Evolutionary conservation across 129 eudicot species (phyloP).

Genomic region (Artemisia annua): DNA sequence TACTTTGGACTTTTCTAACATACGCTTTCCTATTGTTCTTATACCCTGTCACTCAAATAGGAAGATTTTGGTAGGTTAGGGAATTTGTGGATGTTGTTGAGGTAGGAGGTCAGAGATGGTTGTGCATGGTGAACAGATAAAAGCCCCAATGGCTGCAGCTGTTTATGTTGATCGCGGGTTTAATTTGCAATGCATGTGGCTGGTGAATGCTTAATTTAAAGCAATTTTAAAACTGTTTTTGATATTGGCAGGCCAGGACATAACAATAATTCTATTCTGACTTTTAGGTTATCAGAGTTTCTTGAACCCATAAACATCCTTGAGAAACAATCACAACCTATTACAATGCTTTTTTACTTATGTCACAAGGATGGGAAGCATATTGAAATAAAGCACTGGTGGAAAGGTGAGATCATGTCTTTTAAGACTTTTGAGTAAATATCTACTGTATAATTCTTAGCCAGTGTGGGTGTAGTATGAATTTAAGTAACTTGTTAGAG

Average conservation of each 20-base stretch:
- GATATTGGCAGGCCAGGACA: not conserved
- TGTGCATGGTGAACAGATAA: conserved; percentile 66
- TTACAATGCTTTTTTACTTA: conserved; percentile 54
- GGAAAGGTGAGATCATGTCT: too few species aligned
- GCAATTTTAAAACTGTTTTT: not conserved
- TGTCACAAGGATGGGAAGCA: conserved; percentile 68
- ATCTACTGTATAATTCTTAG: too few species aligned
- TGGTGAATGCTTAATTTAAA: conserved; percentile 31
- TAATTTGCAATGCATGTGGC: conserved; percentile 49
- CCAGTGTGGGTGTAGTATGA: too few species aligned
- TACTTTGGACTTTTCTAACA: too few species aligned
- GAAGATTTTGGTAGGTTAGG: conserved; percentile 37
- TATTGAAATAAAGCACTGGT: too few species aligned
- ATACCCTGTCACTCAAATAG: not conserved
- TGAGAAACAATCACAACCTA: conserved; percentile 69
- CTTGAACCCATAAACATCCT: conserved; percentile 63
- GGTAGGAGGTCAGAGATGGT: conserved; percentile 46
- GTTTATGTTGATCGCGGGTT: conserved; percentile 58
- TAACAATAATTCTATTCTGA: not conserved
- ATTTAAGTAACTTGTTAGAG: too few species aligned
- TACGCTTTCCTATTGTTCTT: too few species aligned
- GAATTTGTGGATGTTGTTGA: conserved; percentile 52
- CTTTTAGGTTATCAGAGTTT: conserved; percentile 44
- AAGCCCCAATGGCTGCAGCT: conserved; percentile 76
- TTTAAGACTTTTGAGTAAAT: too few species aligned